Evolutionary conservation across 2,329 filamentous ascomycete species (phyloP).

Genomic region (Diaporthe longicolla): DNA sequence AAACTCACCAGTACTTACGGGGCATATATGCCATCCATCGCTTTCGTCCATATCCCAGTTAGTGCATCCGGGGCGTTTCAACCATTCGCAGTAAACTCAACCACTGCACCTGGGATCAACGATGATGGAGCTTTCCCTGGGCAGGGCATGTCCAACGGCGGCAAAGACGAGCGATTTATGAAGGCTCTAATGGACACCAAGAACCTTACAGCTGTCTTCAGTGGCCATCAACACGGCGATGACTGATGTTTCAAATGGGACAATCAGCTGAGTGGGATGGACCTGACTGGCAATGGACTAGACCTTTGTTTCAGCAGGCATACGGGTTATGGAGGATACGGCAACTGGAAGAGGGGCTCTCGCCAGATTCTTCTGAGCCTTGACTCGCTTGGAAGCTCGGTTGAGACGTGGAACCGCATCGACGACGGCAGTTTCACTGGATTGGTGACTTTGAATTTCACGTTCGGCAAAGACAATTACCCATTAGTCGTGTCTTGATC

Average conservation of each 20-base stretch:
- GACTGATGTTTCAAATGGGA: conserved; percentile 71
- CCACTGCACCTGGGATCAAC: conserved; percentile 61
- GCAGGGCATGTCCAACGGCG: conserved; percentile 60
- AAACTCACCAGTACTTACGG: conserved; percentile 48
- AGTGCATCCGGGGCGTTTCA: conserved; percentile 51
- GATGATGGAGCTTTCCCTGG: conserved; percentile 58
- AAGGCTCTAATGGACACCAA: conserved; percentile 67
- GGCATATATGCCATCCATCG: conserved; percentile 59
- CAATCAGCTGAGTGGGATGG: conserved; percentile 47
- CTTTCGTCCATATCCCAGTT: conserved; percentile 64
- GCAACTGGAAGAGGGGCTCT: conserved; percentile 72
- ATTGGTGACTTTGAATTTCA: conserved; percentile 69
- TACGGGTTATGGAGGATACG: conserved; percentile 79
- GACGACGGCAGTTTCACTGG: conserved; percentile 68
- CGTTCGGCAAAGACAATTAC: conserved; percentile 52
- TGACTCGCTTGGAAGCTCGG: conserved; percentile 52
- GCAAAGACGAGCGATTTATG: conserved; percentile 74
- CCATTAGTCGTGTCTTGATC: background rate
- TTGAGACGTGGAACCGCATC: conserved; percentile 72
- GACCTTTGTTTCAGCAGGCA: conserved; percentile 69
- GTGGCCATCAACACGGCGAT: conserved; percentile 76
- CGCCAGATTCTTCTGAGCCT: conserved; percentile 67
- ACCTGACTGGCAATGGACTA: conserved; percentile 55
- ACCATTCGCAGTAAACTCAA: conserved; percentile 51
- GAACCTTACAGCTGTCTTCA: conserved; percentile 71